Percentiles rank a stretch among this genome's conserved stretches.
Evolutionary conservation across 441 rosid genomes (phyloP).

Genomic region (Populus hybrid): DNA sequence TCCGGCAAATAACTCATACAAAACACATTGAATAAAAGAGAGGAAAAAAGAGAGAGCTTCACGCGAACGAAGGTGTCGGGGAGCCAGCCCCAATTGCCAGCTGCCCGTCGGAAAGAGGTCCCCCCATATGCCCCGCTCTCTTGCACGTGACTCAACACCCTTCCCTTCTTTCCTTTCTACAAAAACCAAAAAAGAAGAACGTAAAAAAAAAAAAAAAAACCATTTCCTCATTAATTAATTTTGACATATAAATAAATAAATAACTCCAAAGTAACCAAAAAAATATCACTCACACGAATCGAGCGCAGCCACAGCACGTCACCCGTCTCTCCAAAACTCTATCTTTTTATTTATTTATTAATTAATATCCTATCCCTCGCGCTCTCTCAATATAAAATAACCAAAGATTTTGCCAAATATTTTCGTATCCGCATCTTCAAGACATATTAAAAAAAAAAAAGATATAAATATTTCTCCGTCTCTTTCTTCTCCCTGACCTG

Average conservation of each 20-base stretch:
- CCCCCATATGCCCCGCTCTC: slow-evolving; percentile 35
- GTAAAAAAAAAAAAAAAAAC: not conserved
- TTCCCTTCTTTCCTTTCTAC: slow-evolving; percentile 11
- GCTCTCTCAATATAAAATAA: too few relatives aligned
- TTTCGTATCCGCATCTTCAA: not conserved
- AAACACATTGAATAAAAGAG: not conserved
- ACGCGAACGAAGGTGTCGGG: slow-evolving; percentile 26
- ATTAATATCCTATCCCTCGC: too few relatives aligned
- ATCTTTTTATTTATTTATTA: not conserved
- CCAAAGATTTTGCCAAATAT: not conserved
- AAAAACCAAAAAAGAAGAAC: too few relatives aligned
- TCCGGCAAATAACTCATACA: too few relatives aligned
- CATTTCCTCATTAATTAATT: too few relatives aligned
- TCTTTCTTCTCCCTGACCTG: not conserved
- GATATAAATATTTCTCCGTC: not conserved
- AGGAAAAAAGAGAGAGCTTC: not conserved
- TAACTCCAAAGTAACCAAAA: not conserved
- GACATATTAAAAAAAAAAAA: too few relatives aligned
- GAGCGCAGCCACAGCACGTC: not conserved
- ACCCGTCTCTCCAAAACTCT: not conserved
- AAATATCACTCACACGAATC: not conserved
- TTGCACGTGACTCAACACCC: slow-evolving; percentile 59
- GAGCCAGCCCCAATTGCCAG: slow-evolving; percentile 37
- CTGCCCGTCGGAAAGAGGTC: slow-evolving; percentile 59
- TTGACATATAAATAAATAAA: too few relatives aligned